Base-by-base conservation (phyloP, 1,139 yeast species). In the Saccharomyces hybrid region DNA sequence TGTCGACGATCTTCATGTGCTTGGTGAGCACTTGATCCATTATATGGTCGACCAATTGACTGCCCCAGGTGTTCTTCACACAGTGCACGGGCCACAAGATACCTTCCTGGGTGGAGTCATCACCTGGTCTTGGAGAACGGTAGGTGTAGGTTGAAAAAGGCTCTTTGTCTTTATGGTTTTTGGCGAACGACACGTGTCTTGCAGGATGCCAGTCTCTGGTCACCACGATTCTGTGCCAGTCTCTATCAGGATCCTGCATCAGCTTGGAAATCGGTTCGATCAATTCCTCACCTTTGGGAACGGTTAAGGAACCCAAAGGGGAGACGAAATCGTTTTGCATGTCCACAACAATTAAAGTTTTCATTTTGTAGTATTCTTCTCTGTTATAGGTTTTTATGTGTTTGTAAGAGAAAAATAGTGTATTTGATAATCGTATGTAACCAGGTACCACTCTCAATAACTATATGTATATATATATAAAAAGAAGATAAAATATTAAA, bases 181-280 rank as follows among this genome's bases (percentile, higher is more conserved):
- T 77, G 0, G 97, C 96, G 75, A 91, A 91, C 3, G 96, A 88
- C 1, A 80, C 77, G 67, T 91, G 97, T 63, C 81, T 75, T 11
- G 61, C 48, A 0, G 97, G 96, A 67, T 91, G 98, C 95, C 96
- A 89, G 67, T 91, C 98, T 65, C 85, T 83, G 1, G 96, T 85
- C 46, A 90, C 85, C 1, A 87, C 78, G 3, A 88, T 74, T 2
- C 82, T 71, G 42, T 76, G 72, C 95, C 95, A 90, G 42, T 38
- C 42, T 38, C 42, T 38, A 2, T 75, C 65, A 49, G 62, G 58
- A 62, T 7, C 69, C 51, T 19, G 67, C 53, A 58, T 75, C 68
- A 46, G 79, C 57, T 52, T 84, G 69, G 19, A 73, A 62, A 58
- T 78, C 67, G 60, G 89, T 76, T 9, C 73, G 16, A 89, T 76